Conservation (phyloP, 805 yeast genomes). For the Zygosaccharomyces bisporus region DNA sequence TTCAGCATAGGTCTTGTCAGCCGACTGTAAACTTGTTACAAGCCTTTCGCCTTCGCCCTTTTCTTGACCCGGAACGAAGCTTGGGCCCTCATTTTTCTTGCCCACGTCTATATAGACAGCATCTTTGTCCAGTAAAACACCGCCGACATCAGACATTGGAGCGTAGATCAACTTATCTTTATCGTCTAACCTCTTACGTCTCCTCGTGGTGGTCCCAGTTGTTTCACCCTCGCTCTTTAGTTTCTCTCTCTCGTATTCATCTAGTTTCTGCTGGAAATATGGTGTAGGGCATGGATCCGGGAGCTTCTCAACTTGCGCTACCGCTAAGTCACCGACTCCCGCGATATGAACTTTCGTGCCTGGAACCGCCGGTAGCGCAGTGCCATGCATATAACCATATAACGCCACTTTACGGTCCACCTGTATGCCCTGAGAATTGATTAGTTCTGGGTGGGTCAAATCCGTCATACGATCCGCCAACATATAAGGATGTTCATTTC, state of each 20-base stretch:
- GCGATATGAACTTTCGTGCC: slow-evolving; percentile 86
- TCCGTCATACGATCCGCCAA: slow-evolving; percentile 90
- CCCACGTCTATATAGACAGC: slow-evolving; percentile 83
- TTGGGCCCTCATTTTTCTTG: slow-evolving; percentile 29
- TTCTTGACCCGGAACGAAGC: slow-evolving; percentile 61
- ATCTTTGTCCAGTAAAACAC: slow-evolving; percentile 93
- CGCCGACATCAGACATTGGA: slow-evolving; percentile 99
- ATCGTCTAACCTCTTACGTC: slow-evolving; percentile 90
- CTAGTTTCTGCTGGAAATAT: slow-evolving; percentile 76
- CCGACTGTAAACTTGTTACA: slow-evolving; percentile 77
- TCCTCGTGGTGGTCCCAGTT: slow-evolving; percentile 53
- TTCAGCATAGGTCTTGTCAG: slow-evolving; percentile 55
- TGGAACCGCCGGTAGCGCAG: slow-evolving; percentile 61
- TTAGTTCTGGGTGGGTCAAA: slow-evolving; percentile 82
- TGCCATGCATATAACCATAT: slow-evolving; percentile 94
- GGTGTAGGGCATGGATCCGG: slow-evolving; percentile 99
- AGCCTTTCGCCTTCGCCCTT: slow-evolving; percentile 82
- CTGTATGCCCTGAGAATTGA: slow-evolving; percentile 69
- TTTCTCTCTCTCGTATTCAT: slow-evolving; percentile 73
- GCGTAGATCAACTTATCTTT: slow-evolving; percentile 93
- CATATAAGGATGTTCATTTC: slow-evolving; percentile 95
- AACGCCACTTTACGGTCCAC: slow-evolving; percentile 85
- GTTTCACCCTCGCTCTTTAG: slow-evolving; percentile 64
- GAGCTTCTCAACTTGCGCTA: slow-evolving; percentile 73
- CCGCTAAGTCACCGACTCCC: slow-evolving; percentile 88